Conservation (phyloP, 441 rosid species). For the Biscutella laevigata region DNA sequence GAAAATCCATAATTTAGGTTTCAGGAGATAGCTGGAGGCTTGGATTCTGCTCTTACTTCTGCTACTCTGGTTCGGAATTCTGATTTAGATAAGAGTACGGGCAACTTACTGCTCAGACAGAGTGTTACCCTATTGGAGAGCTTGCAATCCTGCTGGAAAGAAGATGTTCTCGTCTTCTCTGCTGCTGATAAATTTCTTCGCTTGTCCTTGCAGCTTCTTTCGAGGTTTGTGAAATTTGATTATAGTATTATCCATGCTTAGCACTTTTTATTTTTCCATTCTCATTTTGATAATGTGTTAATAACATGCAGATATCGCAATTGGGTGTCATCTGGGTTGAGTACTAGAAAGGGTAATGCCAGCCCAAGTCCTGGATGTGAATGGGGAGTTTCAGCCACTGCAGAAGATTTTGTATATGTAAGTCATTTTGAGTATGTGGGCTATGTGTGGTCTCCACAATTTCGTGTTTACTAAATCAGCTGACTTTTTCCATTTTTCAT, state of each 20-base stretch:
- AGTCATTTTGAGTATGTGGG: conserved; percentile 22
- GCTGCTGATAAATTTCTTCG: conserved; percentile 97
- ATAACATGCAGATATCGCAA: conserved; percentile 50
- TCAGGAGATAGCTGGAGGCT: conserved; percentile 92
- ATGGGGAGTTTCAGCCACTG: conserved; percentile 74
- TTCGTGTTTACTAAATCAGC: conserved; percentile 2
- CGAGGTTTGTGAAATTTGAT: conserved; percentile 48
- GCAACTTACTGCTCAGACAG: conserved; percentile 55
- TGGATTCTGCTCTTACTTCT: conserved; percentile 67
- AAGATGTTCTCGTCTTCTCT: conserved; percentile 80
- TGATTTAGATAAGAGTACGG: conserved; percentile 37
- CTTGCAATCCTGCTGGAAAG: conserved; percentile 83
- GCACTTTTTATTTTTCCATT: neutral
- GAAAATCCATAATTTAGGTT: conserved; percentile 41
- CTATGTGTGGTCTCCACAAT: neutral
- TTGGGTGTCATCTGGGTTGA: conserved; percentile 83
- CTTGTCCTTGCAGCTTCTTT: conserved; percentile 82
- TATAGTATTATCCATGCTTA: neutral
- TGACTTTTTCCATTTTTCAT: neutral
- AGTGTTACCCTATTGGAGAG: conserved; percentile 73
- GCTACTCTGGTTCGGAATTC: conserved; percentile 53
- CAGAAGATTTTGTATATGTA: conserved; percentile 83
- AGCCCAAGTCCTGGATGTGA: conserved; percentile 64
- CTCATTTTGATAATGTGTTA: conserved; percentile 7
- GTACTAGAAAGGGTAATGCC: conserved; percentile 45